phyloP scores from a whole-genome alignment of 768 basidiomycete genomes.

The Steccherinum ochraceum region DNA sequence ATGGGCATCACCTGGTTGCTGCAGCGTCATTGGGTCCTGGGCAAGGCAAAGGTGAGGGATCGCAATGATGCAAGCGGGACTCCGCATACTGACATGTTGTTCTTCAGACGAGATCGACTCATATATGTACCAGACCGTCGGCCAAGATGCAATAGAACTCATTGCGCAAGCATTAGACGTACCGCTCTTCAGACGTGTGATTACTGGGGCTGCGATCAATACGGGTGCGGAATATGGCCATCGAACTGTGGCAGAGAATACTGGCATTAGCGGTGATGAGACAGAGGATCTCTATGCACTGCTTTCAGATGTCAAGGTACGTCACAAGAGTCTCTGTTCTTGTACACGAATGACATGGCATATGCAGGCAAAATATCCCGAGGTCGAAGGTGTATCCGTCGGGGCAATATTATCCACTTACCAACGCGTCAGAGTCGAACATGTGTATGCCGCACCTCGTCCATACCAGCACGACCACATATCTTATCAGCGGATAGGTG shows the following conservation, averaged over 20 bases:
- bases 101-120: slow-evolving; percentile 92
- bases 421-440: slow-evolving; percentile 93
- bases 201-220: slow-evolving; percentile 74
- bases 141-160: slow-evolving; percentile 85
- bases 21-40: slow-evolving; percentile 85
- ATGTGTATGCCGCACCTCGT: slow-evolving; percentile 62
- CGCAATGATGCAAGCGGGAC: slow-evolving; percentile 13
- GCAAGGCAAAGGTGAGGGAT: slow-evolving; percentile 70
- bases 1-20: slow-evolving; percentile 84
- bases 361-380: slow-evolving; percentile 64
- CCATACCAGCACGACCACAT: neutral
- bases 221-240: slow-evolving; percentile 84
- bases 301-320: slow-evolving; percentile 71
- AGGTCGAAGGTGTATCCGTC: slow-evolving; percentile 81
- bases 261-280: slow-evolving; percentile 78
- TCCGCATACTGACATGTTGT: slow-evolving; percentile 11
- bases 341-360: slow-evolving; percentile 4
- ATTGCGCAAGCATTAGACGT: slow-evolving; percentile 82
- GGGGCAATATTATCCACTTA: slow-evolving; percentile 98
- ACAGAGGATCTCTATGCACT: slow-evolving; percentile 88
- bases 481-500: slow-evolving; percentile 43
- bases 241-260: slow-evolving; percentile 35
- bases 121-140: slow-evolving; percentile 98
- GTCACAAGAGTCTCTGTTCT: slow-evolving; percentile 7
- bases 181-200: slow-evolving; percentile 78